Evolutionary conservation across 306 rosid genomes (phyloP).

Genomic region (Quercus aquifolioides): DNA sequence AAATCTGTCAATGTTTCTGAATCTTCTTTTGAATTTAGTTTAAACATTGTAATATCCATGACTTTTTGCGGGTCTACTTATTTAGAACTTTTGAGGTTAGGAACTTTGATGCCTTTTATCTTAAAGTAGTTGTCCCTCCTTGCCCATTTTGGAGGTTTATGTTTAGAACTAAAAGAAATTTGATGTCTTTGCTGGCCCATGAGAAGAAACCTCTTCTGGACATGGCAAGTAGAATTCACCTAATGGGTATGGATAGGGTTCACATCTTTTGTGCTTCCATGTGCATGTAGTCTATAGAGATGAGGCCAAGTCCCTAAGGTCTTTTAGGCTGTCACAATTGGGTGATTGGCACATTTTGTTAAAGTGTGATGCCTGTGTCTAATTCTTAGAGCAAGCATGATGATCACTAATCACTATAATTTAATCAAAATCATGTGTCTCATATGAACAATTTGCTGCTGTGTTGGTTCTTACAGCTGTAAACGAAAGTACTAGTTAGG

Average conservation of each 20-base stretch:
- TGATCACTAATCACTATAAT: neutral
- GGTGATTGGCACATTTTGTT: neutral
- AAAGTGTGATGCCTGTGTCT: neutral
- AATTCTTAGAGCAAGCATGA: neutral
- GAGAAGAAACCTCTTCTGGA: neutral
- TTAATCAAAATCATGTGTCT: neutral
- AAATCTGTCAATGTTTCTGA: neutral
- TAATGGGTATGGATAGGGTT: neutral
- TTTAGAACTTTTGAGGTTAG: neutral
- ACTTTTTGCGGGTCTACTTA: neutral
- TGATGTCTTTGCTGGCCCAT: neutral
- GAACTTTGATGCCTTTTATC: neutral
- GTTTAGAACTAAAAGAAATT: neutral
- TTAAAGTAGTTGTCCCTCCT: neutral
- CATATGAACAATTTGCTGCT: neutral
- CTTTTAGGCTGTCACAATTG: neutral
- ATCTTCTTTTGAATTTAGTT: conserved; percentile 13
- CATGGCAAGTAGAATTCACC: neutral
- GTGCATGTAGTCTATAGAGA: neutral
- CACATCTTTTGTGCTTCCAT: neutral
- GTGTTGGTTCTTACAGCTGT: neutral
- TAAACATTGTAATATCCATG: neutral
- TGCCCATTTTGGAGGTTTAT: conserved; percentile 4
- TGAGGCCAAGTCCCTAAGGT: neutral
- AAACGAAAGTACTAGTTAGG: neutral